These are phyloP conservation scores for Candida hispaniensis DNA, from an alignment of 805 yeast genomes.

Conservation along the genomic window DNA sequence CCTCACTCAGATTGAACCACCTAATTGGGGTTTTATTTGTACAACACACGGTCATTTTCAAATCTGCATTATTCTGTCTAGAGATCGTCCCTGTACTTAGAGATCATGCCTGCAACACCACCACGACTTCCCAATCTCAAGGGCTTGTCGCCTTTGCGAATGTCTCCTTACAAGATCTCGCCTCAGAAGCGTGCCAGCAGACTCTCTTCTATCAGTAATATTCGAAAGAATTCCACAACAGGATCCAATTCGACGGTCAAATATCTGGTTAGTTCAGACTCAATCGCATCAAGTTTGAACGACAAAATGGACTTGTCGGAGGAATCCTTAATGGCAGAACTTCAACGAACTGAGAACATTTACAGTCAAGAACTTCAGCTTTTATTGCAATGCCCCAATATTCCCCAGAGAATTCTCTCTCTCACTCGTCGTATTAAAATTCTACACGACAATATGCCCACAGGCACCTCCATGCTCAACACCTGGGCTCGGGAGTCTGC, in stretches of 20 bases:
- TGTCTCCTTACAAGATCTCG: constrained; percentile 9
- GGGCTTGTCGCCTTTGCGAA: constrained; percentile 14
- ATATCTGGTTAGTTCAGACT: neutral
- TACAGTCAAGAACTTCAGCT: constrained; percentile 11
- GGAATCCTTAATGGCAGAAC: constrained; percentile 2
- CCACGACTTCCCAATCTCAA: constrained; percentile 14
- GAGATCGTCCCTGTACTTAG: no score
- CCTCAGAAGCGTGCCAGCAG: constrained; percentile 9
- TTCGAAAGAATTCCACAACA: neutral
- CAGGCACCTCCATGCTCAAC: no score
- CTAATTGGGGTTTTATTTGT: no score
- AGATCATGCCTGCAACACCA: constrained; percentile 8
- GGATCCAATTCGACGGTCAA: neutral
- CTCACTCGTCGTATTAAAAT: constrained; percentile 4
- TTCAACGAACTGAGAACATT: constrained; percentile 3
- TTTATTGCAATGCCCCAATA: constrained; percentile 12
- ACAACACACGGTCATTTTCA: no score
- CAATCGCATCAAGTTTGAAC: constrained; percentile 3
- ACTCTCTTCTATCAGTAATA: constrained; percentile 3
- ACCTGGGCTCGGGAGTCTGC: constrained; percentile 10
- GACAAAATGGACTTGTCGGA: constrained; percentile 9
- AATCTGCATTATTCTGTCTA: no score
- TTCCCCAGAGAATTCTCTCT: constrained; percentile 1
- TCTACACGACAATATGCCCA: constrained; percentile 12
- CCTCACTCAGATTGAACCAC: no score